Conservation (phyloP, 2,329 filamentous ascomycete species). For the Purpureocillium lavendulum region DNA sequence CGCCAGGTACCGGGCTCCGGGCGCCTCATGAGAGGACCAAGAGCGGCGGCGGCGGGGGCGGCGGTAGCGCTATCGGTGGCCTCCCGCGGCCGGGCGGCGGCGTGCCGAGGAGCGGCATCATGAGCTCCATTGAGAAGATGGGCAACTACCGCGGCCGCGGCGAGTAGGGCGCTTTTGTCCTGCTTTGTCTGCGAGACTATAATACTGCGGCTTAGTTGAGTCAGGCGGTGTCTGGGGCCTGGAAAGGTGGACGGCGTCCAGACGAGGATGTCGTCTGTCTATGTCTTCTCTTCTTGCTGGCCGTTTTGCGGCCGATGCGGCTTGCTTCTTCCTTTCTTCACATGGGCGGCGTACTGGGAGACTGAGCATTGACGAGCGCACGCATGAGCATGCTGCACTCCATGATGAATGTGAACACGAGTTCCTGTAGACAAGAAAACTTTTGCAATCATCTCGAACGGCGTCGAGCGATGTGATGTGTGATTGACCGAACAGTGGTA, state of each 20-base stretch:
- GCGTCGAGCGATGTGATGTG: too few species aligned
- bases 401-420: not conserved
- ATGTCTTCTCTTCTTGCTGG: not conserved
- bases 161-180: not conserved
- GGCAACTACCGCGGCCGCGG: conserved; percentile 46
- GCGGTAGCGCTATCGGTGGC: too few species aligned
- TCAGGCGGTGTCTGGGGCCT: too few species aligned
- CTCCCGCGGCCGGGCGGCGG: conserved; percentile 41
- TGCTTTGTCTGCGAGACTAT: too few species aligned
- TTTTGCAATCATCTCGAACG: too few species aligned
- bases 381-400: not conserved
- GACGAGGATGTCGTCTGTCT: not conserved
- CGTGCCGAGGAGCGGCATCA: conserved; percentile 55
- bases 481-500: too few species aligned
- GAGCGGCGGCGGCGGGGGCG: conserved; percentile 22
- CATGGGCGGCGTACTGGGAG: not conserved
- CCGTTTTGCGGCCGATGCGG: not conserved
- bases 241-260: too few species aligned
- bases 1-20: conserved; percentile 44
- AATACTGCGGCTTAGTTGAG: too few species aligned
- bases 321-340: not conserved
- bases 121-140: conserved; percentile 86
- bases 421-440: not conserved
- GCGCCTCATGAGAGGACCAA: conserved; percentile 35
- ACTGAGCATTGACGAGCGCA: not conserved